Base-by-base conservation (phyloP, 306 rosid species). In the Lotus japonicus region DNA sequence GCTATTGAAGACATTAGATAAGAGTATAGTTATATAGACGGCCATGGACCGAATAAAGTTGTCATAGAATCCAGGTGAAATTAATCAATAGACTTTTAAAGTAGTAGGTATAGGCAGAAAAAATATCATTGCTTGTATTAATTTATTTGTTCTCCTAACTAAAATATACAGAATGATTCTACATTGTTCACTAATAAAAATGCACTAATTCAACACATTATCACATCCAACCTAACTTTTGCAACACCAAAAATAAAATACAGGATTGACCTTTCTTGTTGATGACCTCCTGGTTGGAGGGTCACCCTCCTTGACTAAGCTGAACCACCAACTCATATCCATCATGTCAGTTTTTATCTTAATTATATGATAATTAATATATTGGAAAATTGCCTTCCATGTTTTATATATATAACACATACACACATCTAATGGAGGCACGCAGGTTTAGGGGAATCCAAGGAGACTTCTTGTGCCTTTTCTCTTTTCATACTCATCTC, bases 301-400 rank as follows among this genome's bases (percentile, higher is more conserved):
- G 85, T 77, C 87, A 79, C 67, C 62, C 79, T 58, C 56, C 58
- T 51, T 73, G 79, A 74, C 80, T 68, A 74, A 56, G 60, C 21
- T 67, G 59, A 44, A 5, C 59, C 16, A 75, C 85, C 90, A 50
- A 74, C 80, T 79, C 13, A 73, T 50, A 26, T 18, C 49, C 43
- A 26, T 54, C 43, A 9, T 0, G 46, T 45, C 51, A 38, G 26
- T 21, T 10, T 68, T 58, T 23, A 21, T 43, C 2, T 19, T 49
- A 21, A 2, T 19, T 49, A 21, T 58, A 35, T 35, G 2, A 35
- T 35, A 3, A 48, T 41, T 0, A 51, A 6, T 72, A 49, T 18
- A 58, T 59, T 58, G 11, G 28, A 33, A 51, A 66, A 21, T 21
- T 21, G 26, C 26, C 26, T 21, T 3, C 26, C 3, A 21, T 21